These are phyloP conservation scores for Vanilla planifolia DNA, from an alignment of 106 monocot genomes.

Conservation along the genomic window DNA sequence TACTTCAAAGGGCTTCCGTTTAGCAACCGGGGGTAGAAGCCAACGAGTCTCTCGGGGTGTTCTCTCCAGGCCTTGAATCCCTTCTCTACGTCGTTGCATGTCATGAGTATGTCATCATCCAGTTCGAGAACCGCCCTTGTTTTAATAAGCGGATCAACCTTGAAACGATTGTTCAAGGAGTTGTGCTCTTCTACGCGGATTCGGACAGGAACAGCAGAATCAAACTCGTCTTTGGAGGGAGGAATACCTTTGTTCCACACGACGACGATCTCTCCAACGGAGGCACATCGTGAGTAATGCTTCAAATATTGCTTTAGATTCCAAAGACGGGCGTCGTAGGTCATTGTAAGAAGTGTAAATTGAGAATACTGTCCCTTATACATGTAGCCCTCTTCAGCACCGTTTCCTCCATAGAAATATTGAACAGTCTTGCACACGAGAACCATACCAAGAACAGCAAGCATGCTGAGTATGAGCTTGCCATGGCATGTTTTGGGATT, in stretches of 20 bases:
- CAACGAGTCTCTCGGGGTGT: conserved; percentile 44
- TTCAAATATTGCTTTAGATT: conserved; percentile 50
- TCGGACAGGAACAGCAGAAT: conserved; percentile 48
- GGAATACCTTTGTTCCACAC: conserved; percentile 62
- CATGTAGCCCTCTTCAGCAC: conserved; percentile 38
- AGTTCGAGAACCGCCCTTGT: conserved; percentile 44
- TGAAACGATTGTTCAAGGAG: conserved; percentile 53
- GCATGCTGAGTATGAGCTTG: conserved; percentile 16
- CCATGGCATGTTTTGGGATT: conserved; percentile 33
- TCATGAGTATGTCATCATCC: conserved; percentile 66
- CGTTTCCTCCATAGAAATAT: conserved; percentile 43
- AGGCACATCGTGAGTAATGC: conserved; percentile 56
- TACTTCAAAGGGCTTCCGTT: conserved; percentile 44
- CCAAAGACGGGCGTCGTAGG: conserved; percentile 54
- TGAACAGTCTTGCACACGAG: conserved; percentile 29
- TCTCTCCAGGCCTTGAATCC: conserved; percentile 63
- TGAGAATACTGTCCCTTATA: conserved; percentile 35
- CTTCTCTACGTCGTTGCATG: conserved; percentile 43
- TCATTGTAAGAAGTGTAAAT: conserved; percentile 58
- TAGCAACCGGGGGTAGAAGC: conserved; percentile 43
- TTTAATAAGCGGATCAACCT: conserved; percentile 31
- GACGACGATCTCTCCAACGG: conserved; percentile 49
- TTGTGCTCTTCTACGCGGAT: conserved; percentile 37
- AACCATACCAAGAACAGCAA: conserved; percentile 16
- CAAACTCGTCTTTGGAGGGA: conserved; percentile 26